Base-by-base conservation (phyloP, 2,329 filamentous ascomycete species). In the Pseudocercospora macadamiae region DNA sequence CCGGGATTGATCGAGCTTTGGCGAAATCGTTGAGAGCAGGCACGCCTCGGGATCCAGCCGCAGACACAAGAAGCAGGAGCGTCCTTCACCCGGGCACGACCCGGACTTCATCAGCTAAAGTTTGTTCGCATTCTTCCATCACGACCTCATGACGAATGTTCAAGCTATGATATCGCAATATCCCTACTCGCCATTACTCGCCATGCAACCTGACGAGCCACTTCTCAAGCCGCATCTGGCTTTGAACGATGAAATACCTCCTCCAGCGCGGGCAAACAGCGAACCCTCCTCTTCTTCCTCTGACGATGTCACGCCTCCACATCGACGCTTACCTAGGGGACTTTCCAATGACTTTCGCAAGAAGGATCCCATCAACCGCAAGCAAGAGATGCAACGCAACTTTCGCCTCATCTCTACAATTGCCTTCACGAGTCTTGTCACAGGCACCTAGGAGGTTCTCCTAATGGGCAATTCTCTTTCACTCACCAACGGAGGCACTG, bases 391-490 rank as follows among this genome's bases (percentile, higher is more conserved):
- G 14, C 66, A 66, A 26, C 59, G 56, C 25, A 65, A 66, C 18
- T 68, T 69, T 45, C 63, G 65, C 6, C 58, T 64, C 8, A 47
- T 68, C 3, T 66, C 65, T 0, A 66, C 61, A 4, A 61, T 70
- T 6, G 77, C 77, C 7, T 82, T 82, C 60, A 76, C 76, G 14
- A 80, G 79, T 54, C 77, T 79, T 7, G 76, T 81, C 23, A 77
- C 81, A 61, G 79, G 78, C 39, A 83, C 80, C 0, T 84, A 79
- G 82, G 82, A 84, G 64, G 73, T 77, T 16, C 53, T 66, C 0
- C 55, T 68, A 8, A 64, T 65, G 3, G 62, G 65, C 4, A 71
- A 67, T 36, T 66, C 65, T 1, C 61, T 63, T 6, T 60, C 60
- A 0, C 54, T 72, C 14, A 53, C 55, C 8, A 68, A 68, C 28